Evolutionary conservation across 2,329 filamentous ascomycete genomes (phyloP), one percentile per base, ranked within the genome.

Genomic region (Colletotrichum coccodes): DNA sequence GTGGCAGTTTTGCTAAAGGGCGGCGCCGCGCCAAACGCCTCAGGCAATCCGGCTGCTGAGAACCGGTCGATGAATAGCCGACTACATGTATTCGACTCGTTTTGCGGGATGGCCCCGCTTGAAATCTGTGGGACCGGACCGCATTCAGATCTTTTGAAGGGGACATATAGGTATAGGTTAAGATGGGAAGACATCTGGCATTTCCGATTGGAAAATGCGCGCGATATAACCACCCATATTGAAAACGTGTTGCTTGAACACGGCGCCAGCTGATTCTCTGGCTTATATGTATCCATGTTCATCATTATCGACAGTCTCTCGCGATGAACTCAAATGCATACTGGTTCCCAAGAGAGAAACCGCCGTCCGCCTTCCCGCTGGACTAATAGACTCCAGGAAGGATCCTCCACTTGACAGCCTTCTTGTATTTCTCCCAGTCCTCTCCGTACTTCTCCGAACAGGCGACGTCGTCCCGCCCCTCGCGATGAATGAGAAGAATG

Each of bases 401-500:
- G 71, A 97, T 94, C 74, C 89, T 87, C 77, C 87, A 95, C 70
- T 83, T 88, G 44, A 96, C 93, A 72, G 89, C 85, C 77, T 89
- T 87, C 77, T 90, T 92, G 79, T 96, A 96, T 77, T 87, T 86
- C 68, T 93, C 88, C 93, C 94, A 96, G 74, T 95, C 92, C 72
- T 89, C 89, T 21, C 93, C 93, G 75, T 97, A 96, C 84, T 96
- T 96, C 73, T 85, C 86, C 67, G 86, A 84, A 79, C 94, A 97
- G 82, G 95, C 95, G 77, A 92, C 91, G 73, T 95, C 93, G 73
- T 96, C 94, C 60, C 93, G 86, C 67, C 88, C 83, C 78, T 95
- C 92, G 28, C 94, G 90, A 77, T 96, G 93, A 52, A 96, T 83
- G n/a, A 96, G 84, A 71, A 97, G 79, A 8, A 95, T 81, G 1